Conservation (phyloP, 2,329 filamentous ascomycete species). For the Trichoderma atroviride region DNA sequence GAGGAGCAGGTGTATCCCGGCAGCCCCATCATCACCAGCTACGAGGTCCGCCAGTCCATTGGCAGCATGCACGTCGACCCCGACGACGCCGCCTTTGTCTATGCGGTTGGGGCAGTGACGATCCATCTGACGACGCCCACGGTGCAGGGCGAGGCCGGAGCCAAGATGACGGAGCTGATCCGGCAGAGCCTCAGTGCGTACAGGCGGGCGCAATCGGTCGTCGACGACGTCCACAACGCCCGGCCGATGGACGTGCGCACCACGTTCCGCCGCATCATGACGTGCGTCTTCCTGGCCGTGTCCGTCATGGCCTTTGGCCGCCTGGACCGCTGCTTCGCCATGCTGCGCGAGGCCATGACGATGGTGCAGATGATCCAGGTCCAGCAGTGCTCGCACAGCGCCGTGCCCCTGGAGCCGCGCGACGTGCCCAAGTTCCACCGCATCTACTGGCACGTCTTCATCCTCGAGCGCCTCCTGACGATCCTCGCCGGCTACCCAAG, state of each 20-base stretch:
- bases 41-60: constrained; percentile 39
- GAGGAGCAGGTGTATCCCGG: constrained; percentile 43
- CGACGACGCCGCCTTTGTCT: constrained; percentile 43
- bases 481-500: constrained; percentile 52
- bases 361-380: constrained; percentile 49
- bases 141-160: constrained; percentile 35
- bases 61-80: constrained; percentile 38
- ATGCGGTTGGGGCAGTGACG: constrained; percentile 42
- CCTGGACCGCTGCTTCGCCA: constrained; percentile 50
- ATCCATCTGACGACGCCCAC: constrained; percentile 41
- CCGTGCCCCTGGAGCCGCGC: constrained; percentile 25
- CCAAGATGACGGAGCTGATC: constrained; percentile 38
- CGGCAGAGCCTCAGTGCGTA: constrained; percentile 33
- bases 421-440: constrained; percentile 31
- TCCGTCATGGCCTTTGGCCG: constrained; percentile 52
- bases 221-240: constrained; percentile 37
- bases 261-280: constrained; percentile 51
- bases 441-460: constrained; percentile 34
- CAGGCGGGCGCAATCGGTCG: constrained; percentile 35
- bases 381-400: constrained; percentile 41
- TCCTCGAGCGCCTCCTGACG: constrained; percentile 51
- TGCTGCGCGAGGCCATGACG: constrained; percentile 52
- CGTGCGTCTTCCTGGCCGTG: constrained; percentile 55
- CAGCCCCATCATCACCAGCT: constrained; percentile 40
- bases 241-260: constrained; percentile 43